phyloP scores from a whole-genome alignment of 495 filamentous ascomycete genomes.

The Podospora pseudocomata region DNA sequence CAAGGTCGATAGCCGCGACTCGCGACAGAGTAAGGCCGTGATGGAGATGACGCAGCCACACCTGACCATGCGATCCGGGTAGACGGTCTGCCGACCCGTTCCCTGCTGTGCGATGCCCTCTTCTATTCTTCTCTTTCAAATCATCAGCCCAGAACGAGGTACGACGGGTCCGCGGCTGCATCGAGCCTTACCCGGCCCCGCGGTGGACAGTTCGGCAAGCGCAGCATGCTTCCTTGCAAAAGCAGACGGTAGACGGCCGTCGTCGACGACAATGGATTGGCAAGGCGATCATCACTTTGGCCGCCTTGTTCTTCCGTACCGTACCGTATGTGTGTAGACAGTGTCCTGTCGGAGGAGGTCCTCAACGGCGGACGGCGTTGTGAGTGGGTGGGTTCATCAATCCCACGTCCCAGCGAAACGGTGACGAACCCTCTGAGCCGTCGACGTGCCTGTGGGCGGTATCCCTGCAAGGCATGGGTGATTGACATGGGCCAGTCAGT shows the following conservation, averaged over 20 bases:
- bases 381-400: slow-evolving; percentile 5
- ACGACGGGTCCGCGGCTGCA: slow-evolving; percentile 16
- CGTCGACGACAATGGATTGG: neutral
- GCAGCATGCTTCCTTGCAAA: neutral
- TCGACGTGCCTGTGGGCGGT: slow-evolving; percentile 11
- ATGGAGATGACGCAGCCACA: slow-evolving; percentile 9
- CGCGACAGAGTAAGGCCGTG: slow-evolving; percentile 9
- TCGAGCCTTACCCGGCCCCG: slow-evolving; percentile 12
- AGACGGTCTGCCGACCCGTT: slow-evolving; percentile 29
- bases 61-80: slow-evolving; percentile 1
- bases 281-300: slow-evolving; percentile 5
- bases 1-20: slow-evolving; percentile 13
- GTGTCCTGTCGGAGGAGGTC: slow-evolving; percentile 1
- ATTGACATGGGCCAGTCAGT: slow-evolving; percentile 20
- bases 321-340: neutral
- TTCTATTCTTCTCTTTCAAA: slow-evolving; percentile 12
- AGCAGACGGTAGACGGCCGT: neutral
- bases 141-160: neutral
- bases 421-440: slow-evolving; percentile 21
- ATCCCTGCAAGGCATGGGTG: slow-evolving; percentile 28
- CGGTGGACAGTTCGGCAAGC: slow-evolving; percentile 11
- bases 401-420: slow-evolving; percentile 26
- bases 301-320: neutral
- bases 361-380: neutral
- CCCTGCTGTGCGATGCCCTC: slow-evolving; percentile 23